Base-by-base conservation (phyloP, 1,284 basidiomycete species). In the Peniophora sp. region DNA sequence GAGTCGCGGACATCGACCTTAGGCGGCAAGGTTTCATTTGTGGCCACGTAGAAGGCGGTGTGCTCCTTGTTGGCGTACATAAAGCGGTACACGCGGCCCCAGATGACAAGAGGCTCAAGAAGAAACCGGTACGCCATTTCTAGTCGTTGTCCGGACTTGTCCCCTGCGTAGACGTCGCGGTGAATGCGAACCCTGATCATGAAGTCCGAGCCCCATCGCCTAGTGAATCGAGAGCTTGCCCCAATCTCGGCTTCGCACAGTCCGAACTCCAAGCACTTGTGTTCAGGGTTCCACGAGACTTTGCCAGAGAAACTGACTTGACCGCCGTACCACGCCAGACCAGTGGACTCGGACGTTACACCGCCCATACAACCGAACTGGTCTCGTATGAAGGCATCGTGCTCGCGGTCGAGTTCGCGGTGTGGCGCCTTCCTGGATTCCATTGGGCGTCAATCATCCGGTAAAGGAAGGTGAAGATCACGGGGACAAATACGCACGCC, bases 121-220 rank as follows among this genome's bases (percentile, higher is more conserved):
- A 71, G 65, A 39, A 64, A 68, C 27, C 6, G 6, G 27, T 32
- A 32, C 27, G 27, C 27, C 27, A 6, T 32, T 6, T 41, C 19
- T 16, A 41, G n/a, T 16, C 16, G n/a, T 6, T 17, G 8, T 17
- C 38, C 16, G 38, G 19, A 5, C 16, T n/a, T 41, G 0, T 57
- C 45, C 10, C 54, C 50, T 0, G 70, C 54, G 6, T 63, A 47
- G 0, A 61, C 23, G 5, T 63, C 57, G 12, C 59, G 51, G 1
- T 62, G 56, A 6, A 73, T 55, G 6, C 60, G 61, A 16, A 74
- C 57, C 2, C 69, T 62, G 1, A 76, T 49, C 19, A 77, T 59
- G 1, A 59, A 58, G 8, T 59, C 56, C 1, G 73, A 75, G 1
- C 74, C 74, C 49, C 70, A 74, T 1, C 68, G 62, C 0, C 74